Base-by-base conservation (phyloP, 2,329 filamentous ascomycete species). In the Colletotrichum coccodes region DNA sequence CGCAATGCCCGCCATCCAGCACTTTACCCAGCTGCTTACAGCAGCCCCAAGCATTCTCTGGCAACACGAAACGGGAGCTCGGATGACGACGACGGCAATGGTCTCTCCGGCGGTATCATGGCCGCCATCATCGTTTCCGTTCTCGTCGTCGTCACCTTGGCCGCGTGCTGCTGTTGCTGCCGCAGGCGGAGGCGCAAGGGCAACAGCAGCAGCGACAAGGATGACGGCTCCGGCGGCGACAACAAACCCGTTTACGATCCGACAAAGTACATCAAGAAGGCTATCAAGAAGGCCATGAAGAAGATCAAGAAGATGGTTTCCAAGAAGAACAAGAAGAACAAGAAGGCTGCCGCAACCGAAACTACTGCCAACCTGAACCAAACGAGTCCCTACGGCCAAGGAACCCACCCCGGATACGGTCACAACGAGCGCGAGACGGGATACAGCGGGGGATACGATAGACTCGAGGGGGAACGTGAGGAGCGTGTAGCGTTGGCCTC, bases 301-400 rank as follows among this genome's bases (percentile, higher is more conserved):
- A 66, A 66, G 63, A 61, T 61, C 32, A 66, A 49, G 63, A 66
- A 66, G 49, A 66, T 65, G 63, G 52, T 65, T 12, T 21, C 40
- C 7, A 65, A 40, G 63, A 65, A 65, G 28, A 61, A 38, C 23
- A 61, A 66, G 30, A 65, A 61, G 28, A 23, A 46, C 23, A 61
- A 65, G 32, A 21, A 38, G 18, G n/a, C 26, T 7, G 40, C 38
- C 28, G 30, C 57, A 4, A n/a, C 32, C 21, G 46, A n/a, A 8
- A 23, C 42, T 4, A n/a, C 16, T 9, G 28, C 30, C 18, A 8
- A n/a, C 28, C 49, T 32, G 12, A 30, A 50, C 28, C n/a, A 42
- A 0, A 49, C 34, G 6, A 32, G 34, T 5, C 36, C 56, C 0
- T 65, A 65, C 38, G 62, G 62, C 4, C 54, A 60, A 38, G 62